Evolutionary conservation across 106 monocot genomes (phyloP).

Genomic region (Dactylorhiza incarnata): DNA sequence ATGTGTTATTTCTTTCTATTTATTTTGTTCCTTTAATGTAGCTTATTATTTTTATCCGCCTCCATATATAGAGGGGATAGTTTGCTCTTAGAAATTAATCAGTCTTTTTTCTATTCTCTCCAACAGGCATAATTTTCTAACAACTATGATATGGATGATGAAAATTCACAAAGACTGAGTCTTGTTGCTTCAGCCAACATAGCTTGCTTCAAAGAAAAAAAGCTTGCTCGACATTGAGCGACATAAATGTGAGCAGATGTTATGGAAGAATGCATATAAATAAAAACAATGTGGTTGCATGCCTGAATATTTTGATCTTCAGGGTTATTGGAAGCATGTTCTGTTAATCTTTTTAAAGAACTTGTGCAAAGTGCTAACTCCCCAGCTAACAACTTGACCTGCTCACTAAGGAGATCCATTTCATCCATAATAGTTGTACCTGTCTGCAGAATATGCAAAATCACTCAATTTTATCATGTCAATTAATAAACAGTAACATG

Average conservation of each 20-base stretch:
- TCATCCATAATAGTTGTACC: conserved; percentile 87
- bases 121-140: background rate
- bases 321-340: conserved; percentile 64
- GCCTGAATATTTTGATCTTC: conserved; percentile 76
- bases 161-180: background rate
- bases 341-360: conserved; percentile 80
- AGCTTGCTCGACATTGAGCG: background rate
- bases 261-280: background rate
- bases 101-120: too few species aligned
- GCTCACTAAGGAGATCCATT: conserved; percentile 89
- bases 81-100: too few species aligned
- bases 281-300: conserved; percentile 14
- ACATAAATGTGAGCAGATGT: background rate
- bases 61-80: too few species aligned
- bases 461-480: background rate
- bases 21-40: too few species aligned
- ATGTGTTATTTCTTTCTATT: too few species aligned
- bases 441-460: conserved; percentile 37
- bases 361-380: conserved; percentile 89
- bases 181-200: background rate
- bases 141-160: background rate
- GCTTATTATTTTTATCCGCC: too few species aligned
- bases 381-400: conserved; percentile 92
- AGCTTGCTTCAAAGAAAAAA: background rate
- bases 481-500: background rate